A percentile compares a stretch with the other conserved stretches of the same genome.
Evolutionary conservation across 139 green algal genomes (phyloP).

Genomic region (Axilococcus clingmanii): DNA sequence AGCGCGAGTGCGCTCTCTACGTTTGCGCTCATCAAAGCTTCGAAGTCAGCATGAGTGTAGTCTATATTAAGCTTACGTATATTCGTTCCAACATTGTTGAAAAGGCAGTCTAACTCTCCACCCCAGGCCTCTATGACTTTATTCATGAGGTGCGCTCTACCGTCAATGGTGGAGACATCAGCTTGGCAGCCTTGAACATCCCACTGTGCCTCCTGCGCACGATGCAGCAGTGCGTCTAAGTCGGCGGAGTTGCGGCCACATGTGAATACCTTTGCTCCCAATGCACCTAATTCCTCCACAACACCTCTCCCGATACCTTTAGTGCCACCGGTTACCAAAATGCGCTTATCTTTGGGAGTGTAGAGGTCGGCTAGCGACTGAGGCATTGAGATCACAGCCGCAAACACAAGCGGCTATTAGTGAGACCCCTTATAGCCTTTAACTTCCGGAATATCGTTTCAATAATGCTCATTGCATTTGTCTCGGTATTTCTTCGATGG

Average conservation of each 20-base stretch:
- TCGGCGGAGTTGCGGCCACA: conserved; percentile 34
- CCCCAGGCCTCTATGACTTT: conserved; percentile 4
- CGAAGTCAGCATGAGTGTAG: conserved; percentile 59
- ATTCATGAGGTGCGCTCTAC: conserved; percentile 8
- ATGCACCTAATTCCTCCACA: conserved; percentile 42
- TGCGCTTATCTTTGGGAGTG: background rate
- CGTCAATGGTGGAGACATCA: conserved; percentile 8
- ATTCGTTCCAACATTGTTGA: conserved; percentile 70
- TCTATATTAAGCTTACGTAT: conserved; percentile 47
- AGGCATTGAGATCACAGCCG: no score
- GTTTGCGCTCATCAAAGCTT: conserved; percentile 62
- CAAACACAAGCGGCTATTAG: conserved; percentile 2
- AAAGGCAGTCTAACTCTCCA: conserved; percentile 10
- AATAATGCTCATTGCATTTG: no score
- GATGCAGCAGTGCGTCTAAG: conserved; percentile 17
- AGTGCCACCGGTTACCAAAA: conserved; percentile 54
- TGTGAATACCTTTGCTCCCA: conserved; percentile 40
- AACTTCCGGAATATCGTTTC: no score
- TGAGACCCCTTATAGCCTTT: background rate
- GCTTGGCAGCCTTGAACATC: conserved; percentile 19
- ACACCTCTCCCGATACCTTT: conserved; percentile 50
- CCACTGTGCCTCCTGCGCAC: conserved; percentile 17
- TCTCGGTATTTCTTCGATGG: no score
- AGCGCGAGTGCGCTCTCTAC: conserved; percentile 66
- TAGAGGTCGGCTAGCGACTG: conserved; percentile 3